These are phyloP conservation scores for Xylariaceae sp. DNA, from an alignment of 2,329 filamentous ascomycete species.

Conservation along the genomic window DNA sequence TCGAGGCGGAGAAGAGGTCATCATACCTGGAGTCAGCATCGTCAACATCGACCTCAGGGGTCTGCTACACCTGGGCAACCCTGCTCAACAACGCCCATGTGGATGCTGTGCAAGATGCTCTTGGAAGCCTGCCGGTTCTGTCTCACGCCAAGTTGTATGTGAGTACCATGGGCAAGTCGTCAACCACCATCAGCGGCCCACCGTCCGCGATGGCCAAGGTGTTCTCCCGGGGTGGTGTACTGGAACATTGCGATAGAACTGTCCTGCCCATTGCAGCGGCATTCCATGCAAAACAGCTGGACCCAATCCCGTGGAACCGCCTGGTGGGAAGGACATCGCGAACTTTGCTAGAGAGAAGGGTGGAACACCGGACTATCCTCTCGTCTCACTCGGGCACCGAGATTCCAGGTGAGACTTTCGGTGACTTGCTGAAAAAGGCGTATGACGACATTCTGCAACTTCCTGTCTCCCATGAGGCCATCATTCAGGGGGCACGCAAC, in stretches of 20 bases:
- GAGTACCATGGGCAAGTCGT: constrained; percentile 1
- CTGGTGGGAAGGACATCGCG: not conserved
- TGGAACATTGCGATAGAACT: not conserved
- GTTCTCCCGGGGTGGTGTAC: not conserved
- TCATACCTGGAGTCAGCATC: not conserved
- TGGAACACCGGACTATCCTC: constrained; percentile 1
- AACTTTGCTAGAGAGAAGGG: not conserved
- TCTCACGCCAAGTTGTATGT: constrained; percentile 3
- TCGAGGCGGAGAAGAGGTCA: constrained; percentile 3
- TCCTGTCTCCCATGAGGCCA: constrained; percentile 1
- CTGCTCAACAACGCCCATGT: not conserved
- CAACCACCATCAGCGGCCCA: constrained; percentile 6
- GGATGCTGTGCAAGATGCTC: not conserved
- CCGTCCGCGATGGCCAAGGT: not conserved
- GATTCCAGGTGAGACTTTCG: not conserved
- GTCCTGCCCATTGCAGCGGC: constrained; percentile 1
- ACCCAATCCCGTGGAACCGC: not conserved
- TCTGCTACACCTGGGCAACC: constrained; percentile 5
- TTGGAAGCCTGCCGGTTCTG: not conserved
- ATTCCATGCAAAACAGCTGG: constrained; percentile 5
- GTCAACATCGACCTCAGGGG: not conserved
- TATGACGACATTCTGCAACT: constrained; percentile 5
- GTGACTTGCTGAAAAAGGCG: not conserved
- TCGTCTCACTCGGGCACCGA: constrained; percentile 2
- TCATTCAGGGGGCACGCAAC: not conserved